A percentile compares a stretch with the other conserved stretches of the same genome.
Conservation (phyloP, 257 asterid species). For the Cinchona pubescens region DNA sequence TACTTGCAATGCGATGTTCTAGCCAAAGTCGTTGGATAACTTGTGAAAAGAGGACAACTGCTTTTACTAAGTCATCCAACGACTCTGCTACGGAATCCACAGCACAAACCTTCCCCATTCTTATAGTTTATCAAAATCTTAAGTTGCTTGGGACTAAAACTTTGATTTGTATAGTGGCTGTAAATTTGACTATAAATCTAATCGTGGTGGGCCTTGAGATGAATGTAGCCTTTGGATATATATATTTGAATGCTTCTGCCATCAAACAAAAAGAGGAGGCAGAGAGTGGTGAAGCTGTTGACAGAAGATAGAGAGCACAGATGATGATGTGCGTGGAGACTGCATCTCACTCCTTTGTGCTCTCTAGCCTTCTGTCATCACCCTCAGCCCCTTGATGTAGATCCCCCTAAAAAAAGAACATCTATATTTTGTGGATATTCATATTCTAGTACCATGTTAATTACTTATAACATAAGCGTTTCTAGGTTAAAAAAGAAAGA, state of each 20-base stretch:
- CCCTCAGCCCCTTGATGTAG: slow-evolving; percentile 27
- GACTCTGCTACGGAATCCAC: no score
- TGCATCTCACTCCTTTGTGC: slow-evolving; percentile 71
- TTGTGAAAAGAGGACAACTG: no score
- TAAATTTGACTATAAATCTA: neutral
- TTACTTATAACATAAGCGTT: neutral
- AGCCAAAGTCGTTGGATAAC: no score
- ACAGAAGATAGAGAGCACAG: slow-evolving; percentile 53
- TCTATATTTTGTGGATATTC: neutral
- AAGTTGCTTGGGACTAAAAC: neutral
- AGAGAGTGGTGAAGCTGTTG: slow-evolving; percentile 31
- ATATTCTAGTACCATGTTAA: neutral
- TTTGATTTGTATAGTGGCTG: no score
- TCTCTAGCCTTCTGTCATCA: slow-evolving; percentile 85
- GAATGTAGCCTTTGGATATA: neutral
- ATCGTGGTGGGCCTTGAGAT: neutral
- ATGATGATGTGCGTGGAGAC: slow-evolving; percentile 29
- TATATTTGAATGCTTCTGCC: neutral
- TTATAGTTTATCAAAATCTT: neutral
- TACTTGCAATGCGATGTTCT: no score
- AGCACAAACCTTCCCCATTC: no score
- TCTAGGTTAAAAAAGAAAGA: neutral
- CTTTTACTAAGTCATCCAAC: no score
- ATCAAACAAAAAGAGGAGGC: slow-evolving; percentile 1
- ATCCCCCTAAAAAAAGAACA: neutral